phyloP scores from a whole-genome alignment of 495 filamentous ascomycete species.

The Jackrogersella minutella region DNA sequence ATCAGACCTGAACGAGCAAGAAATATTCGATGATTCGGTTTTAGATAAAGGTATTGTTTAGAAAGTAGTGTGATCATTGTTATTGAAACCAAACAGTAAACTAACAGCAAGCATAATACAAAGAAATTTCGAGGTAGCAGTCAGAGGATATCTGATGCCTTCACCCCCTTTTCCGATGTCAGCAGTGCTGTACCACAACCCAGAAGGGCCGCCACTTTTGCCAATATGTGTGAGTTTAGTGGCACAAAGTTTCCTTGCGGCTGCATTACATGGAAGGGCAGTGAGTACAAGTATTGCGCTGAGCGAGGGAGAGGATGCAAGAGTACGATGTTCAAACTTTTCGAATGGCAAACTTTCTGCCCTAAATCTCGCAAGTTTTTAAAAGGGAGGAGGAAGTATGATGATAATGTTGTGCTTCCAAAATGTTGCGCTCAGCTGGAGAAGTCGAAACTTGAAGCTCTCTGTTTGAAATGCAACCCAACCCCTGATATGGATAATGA shows the following conservation, averaged over 20 bases:
- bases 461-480: conserved; percentile 14
- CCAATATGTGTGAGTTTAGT: conserved; percentile 9
- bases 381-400: not conserved
- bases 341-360: conserved; percentile 22
- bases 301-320: conserved; percentile 13
- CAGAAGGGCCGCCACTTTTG: not conserved
- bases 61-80: no score
- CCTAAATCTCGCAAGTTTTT: not conserved
- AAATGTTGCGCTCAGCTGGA: conserved; percentile 4
- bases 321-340: not conserved
- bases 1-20: no score
- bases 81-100: no score
- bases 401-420: not conserved
- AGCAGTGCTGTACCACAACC: not conserved
- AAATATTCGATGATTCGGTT: no score
- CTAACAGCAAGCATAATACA: no score
- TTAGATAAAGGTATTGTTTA: no score
- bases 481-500: not conserved
- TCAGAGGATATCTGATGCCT: not conserved
- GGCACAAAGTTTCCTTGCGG: conserved; percentile 8
- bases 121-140: no score
- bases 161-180: not conserved
- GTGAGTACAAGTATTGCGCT: conserved; percentile 14
- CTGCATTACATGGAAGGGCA: conserved; percentile 10
- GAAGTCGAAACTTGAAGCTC: not conserved